Percentiles rank a stretch among this genome's conserved stretches.
phyloP scores from a whole-genome alignment of 2,329 filamentous ascomycete genomes.

The Cladosporium oxysporum region DNA sequence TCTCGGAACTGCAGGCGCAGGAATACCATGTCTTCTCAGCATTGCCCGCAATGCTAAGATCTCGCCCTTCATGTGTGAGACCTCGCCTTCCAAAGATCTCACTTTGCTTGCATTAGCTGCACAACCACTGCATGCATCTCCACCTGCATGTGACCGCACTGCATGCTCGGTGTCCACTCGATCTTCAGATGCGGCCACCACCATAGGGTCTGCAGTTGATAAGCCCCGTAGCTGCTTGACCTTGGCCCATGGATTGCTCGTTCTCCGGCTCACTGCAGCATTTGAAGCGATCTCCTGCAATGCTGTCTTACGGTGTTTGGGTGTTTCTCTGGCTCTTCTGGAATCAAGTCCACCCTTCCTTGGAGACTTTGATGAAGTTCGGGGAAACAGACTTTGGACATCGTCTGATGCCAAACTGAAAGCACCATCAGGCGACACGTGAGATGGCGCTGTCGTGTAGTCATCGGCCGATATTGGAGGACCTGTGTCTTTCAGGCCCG shows the following conservation, averaged over 20 bases:
- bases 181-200: background rate
- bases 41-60: slow-evolving; percentile 31
- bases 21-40: slow-evolving; percentile 29
- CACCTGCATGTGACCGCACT: background rate
- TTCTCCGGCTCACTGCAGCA: slow-evolving; percentile 11
- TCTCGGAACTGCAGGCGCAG: slow-evolving; percentile 25
- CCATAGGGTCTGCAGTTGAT: background rate
- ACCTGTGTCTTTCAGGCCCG: slow-evolving; percentile 11
- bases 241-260: slow-evolving; percentile 15
- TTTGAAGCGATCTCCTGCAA: slow-evolving; percentile 22
- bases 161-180: background rate
- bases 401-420: slow-evolving; percentile 30
- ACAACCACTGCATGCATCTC: slow-evolving; percentile 20
- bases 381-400: slow-evolving; percentile 33
- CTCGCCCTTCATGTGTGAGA: slow-evolving; percentile 32
- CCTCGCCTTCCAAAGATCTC: slow-evolving; percentile 28
- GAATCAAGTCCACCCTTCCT: background rate
- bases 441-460: slow-evolving; percentile 24
- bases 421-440: slow-evolving; percentile 22
- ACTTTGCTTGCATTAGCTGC: slow-evolving; percentile 26
- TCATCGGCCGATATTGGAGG: slow-evolving; percentile 27
- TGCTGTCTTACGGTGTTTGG: slow-evolving; percentile 10
- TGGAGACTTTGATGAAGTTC: slow-evolving; percentile 28
- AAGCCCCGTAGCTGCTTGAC: slow-evolving; percentile 22
- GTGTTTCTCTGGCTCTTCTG: background rate